phyloP scores from a whole-genome alignment of 73 alveolate genomes.

The Paraurostyla sp. region DNA sequence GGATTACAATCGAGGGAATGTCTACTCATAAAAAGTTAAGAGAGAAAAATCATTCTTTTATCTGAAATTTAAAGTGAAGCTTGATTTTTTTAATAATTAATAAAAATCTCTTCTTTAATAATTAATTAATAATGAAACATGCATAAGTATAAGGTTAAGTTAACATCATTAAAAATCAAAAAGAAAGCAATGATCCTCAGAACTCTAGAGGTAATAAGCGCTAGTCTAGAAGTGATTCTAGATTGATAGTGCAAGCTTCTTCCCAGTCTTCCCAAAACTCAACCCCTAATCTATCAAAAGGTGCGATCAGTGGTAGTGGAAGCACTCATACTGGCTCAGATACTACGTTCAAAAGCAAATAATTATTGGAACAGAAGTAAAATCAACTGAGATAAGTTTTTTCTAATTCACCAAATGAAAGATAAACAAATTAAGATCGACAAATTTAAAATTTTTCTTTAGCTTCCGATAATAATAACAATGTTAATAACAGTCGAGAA shows the following conservation, averaged over 20 bases:
- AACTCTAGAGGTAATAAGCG: not conserved
- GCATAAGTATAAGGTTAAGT: too few relatives aligned
- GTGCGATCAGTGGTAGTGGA: conserved; percentile 11
- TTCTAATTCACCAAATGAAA: conserved; percentile 13
- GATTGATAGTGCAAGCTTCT: not conserved
- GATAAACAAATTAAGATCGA: not conserved
- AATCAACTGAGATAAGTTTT: not conserved
- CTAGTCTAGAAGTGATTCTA: not conserved
- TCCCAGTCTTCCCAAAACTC: conserved; percentile 5
- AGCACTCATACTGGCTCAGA: conserved; percentile 19
- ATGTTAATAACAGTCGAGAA: not conserved
- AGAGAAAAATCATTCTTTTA: not conserved
- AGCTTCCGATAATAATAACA: not conserved
- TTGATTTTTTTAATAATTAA: too few relatives aligned
- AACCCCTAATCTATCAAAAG: too few relatives aligned
- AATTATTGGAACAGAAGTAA: conserved; percentile 1
- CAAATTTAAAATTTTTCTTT: too few relatives aligned
- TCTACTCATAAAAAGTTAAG: not conserved
- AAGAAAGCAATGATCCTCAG: too few relatives aligned
- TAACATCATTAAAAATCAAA: too few relatives aligned
- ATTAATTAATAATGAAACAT: too few relatives aligned
- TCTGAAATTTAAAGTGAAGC: too few relatives aligned
- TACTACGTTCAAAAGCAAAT: not conserved
- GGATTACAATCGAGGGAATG: not conserved
- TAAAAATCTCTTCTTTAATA: too few relatives aligned